Percentiles rank a stretch among this genome's conserved stretches.
phyloP scores from a whole-genome alignment of 2,329 filamentous ascomycete genomes.

The Hypoxylon sp. region DNA sequence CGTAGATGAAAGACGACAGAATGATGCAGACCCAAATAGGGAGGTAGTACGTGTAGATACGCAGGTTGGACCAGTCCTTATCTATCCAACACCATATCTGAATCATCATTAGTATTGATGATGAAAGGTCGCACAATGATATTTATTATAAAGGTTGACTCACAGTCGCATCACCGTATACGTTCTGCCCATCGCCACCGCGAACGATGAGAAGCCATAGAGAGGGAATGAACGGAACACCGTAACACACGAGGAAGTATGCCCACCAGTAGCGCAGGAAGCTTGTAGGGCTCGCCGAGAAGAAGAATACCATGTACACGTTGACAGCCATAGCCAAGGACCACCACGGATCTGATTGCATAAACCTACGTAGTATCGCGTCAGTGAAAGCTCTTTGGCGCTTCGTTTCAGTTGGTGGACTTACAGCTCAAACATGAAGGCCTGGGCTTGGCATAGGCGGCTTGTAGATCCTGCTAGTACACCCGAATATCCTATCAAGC shows the following conservation, averaged over 20 bases:
- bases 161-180: slow-evolving; percentile 67
- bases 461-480: slow-evolving; percentile 62
- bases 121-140: background rate
- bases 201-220: slow-evolving; percentile 69
- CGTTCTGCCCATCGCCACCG: slow-evolving; percentile 47
- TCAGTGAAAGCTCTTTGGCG: no score
- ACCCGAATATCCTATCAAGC: slow-evolving; percentile 74
- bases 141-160: slow-evolving; percentile 43
- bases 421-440: slow-evolving; percentile 73
- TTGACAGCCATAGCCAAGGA: slow-evolving; percentile 85
- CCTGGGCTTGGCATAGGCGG: slow-evolving; percentile 68
- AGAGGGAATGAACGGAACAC: slow-evolving; percentile 73
- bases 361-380: no score
- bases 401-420: no score
- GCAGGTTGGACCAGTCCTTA: slow-evolving; percentile 61
- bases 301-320: slow-evolving; percentile 75
- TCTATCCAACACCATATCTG: slow-evolving; percentile 72
- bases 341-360: slow-evolving; percentile 80
- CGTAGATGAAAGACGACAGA: slow-evolving; percentile 63
- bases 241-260: slow-evolving; percentile 76
- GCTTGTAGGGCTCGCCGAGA: slow-evolving; percentile 67
- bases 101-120: slow-evolving; percentile 18
- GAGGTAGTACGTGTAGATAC: slow-evolving; percentile 69
- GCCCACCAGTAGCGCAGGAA: slow-evolving; percentile 77
- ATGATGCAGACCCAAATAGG: slow-evolving; percentile 68